A percentile compares a stretch with the other conserved stretches of the same genome.
phyloP scores from a whole-genome alignment of 177 flowering plant species.

The Vitis hybrid region DNA sequence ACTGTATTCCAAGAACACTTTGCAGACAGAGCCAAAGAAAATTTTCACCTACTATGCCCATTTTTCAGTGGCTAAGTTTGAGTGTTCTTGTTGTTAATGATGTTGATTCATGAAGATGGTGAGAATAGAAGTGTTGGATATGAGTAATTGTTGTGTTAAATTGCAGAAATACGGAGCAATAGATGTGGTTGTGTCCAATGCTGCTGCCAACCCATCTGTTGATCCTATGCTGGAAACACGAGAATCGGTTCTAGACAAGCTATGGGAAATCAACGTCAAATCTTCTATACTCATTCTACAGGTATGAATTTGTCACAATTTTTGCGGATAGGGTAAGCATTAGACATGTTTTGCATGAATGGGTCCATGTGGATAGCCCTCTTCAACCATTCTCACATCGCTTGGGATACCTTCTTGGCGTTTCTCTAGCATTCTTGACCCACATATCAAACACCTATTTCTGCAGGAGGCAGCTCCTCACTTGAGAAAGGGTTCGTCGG shows the following conservation, averaged over 20 bases:
- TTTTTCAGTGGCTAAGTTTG: neutral
- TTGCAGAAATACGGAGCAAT: conserved; percentile 81
- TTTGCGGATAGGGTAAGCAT: no score
- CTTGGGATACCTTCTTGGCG: no score
- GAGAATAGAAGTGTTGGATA: neutral
- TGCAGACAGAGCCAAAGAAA: no score
- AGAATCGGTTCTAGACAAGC: conserved; percentile 87
- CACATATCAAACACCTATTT: neutral
- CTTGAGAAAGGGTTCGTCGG: conserved; percentile 73
- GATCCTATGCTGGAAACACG: conserved; percentile 53
- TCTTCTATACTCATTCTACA: conserved; percentile 70
- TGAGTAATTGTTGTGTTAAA: conserved; percentile 7
- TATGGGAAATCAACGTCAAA: conserved; percentile 97
- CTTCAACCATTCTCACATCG: no score
- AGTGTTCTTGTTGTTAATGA: neutral
- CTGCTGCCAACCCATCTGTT: conserved; percentile 83
- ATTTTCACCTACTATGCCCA: neutral
- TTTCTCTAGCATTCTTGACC: neutral
- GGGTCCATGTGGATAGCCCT: no score
- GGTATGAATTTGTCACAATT: conserved; percentile 30
- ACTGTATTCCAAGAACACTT: no score
- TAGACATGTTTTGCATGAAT: no score
- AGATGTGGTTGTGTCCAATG: conserved; percentile 88
- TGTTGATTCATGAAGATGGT: neutral
- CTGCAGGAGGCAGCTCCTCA: conserved; percentile 85